Base-by-base conservation (phyloP, 768 basidiomycete genomes). In the Trametes gibbosa region DNA sequence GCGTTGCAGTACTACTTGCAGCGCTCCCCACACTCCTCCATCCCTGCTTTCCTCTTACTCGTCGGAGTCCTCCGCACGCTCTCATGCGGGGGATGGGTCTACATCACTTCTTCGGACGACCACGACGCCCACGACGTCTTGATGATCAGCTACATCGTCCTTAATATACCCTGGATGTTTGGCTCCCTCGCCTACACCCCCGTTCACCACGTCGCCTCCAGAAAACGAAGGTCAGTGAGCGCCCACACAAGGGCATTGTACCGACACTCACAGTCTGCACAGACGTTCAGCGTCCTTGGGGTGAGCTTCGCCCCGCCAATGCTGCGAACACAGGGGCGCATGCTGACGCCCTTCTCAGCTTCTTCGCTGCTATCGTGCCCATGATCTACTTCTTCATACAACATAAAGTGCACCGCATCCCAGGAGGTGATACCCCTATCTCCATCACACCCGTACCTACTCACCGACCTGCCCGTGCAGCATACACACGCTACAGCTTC, bases 51-150 rank as follows among this genome's bases (percentile, higher is more conserved):
- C 48, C 75, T 92, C 19, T 80, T 87, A 35, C 64, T 84, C 9
- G 74, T 79, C 39, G 92, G 92, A 0, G 62, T 92, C 21, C 69
- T 90, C 17, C 79, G 93, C 58, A 93, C 93, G 0, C 70, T 95
- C 32, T 79, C 84, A 2, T 95, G 93, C 66, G 94, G 91, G 32
- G 92, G 94, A 25, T 96, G 93, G 93, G 91, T 95, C 27, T 96
- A 86, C 66, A 84, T 95, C 66, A 95, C 94, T 0, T 90, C 90
- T 2, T 84, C 75, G 51, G 93, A 95, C 69, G 81, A 90, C 73
- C 91, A 92, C 65, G 87, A 90, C 66, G 77, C 79, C 14, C 94
- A 96, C 73, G 94, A 96, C 69, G 73, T 93, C 37, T 84, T 86
- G 69, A 96, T 96, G 94, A 85, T 95, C 59, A 71, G 81, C 51